Percentiles rank a stretch among this genome's conserved stretches.
These are phyloP conservation scores for Biscutella laevigata DNA, from an alignment of 441 rosid genomes.

Conservation along the genomic window DNA sequence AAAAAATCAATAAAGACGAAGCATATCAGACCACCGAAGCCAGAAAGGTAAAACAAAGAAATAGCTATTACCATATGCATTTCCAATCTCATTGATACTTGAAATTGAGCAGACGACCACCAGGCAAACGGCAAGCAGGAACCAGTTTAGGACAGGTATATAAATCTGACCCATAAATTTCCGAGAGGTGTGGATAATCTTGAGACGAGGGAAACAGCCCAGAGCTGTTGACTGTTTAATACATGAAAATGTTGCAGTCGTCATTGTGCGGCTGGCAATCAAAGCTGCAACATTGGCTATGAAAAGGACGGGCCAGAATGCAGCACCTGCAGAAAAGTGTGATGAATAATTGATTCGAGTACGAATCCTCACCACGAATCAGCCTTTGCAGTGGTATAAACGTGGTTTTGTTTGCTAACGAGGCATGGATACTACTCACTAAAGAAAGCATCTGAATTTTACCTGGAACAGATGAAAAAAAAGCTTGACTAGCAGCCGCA, in stretches of 20 bases:
- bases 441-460: too few relatives aligned
- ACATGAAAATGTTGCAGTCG: constrained; percentile 96
- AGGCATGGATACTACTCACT: too few relatives aligned
- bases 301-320: constrained; percentile 73
- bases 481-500: constrained; percentile 47
- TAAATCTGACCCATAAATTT: constrained; percentile 97
- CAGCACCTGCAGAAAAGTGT: constrained; percentile 41
- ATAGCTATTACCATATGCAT: constrained; percentile 98
- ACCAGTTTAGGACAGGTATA: constrained; percentile 96
- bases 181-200: constrained; percentile 89
- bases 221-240: constrained; percentile 91
- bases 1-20: too few relatives aligned
- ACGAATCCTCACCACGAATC: too few relatives aligned
- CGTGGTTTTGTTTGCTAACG: too few relatives aligned
- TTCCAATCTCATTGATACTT: constrained; percentile 78
- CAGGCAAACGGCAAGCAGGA: constrained; percentile 72
- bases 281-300: constrained; percentile 83
- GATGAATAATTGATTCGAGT: too few relatives aligned
- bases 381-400: too few relatives aligned
- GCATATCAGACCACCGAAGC: too few relatives aligned
- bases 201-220: constrained; percentile 96
- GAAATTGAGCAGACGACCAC: constrained; percentile 68
- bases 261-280: constrained; percentile 95
- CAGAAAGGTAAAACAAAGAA: too few relatives aligned
- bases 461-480: constrained; percentile 89